Conservation (phyloP, 1,139 yeast species). For the Hyphopichia buzzinii region DNA sequence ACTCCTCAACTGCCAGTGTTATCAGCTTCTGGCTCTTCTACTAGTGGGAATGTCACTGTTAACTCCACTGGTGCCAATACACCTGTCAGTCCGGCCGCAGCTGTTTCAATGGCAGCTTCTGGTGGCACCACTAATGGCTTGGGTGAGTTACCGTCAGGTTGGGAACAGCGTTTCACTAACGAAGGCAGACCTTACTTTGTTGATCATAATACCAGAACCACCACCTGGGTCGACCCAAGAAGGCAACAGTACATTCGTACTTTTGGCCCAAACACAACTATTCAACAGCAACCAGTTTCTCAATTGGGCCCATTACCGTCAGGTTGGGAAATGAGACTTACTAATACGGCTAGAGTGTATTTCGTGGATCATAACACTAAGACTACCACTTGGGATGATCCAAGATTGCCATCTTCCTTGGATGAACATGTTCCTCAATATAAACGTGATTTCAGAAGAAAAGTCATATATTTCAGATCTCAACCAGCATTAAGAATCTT, state of each 20-base stretch:
- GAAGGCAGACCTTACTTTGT: conserved; percentile 98
- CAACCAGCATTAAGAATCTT: conserved; percentile 96
- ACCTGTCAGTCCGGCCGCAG: conserved; percentile 65
- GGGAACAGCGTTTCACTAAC: conserved; percentile 98
- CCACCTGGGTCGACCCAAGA: conserved; percentile 99
- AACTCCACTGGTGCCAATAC: conserved; percentile 45
- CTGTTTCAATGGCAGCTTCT: conserved; percentile 77
- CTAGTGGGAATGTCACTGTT: conserved; percentile 46
- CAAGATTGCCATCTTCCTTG: conserved; percentile 92
- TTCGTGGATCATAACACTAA: conserved; percentile 98
- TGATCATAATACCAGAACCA: conserved; percentile 96
- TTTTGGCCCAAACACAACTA: conserved; percentile 84
- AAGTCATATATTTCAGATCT: conserved; percentile 93
- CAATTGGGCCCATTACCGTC: conserved; percentile 97
- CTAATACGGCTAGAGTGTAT: conserved; percentile 96
- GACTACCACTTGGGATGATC: conserved; percentile 99
- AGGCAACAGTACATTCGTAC: conserved; percentile 97
- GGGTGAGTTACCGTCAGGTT: conserved; percentile 96
- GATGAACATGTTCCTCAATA: conserved; percentile 99
- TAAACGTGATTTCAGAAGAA: conserved; percentile 97
- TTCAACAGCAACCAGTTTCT: conserved; percentile 97
- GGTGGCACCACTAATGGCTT: conserved; percentile 95
- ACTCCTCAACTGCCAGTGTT: conserved; percentile 38
- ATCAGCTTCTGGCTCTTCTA: conserved; percentile 22
- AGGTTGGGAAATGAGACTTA: conserved; percentile 99